Base-by-base conservation (phyloP, 2,329 filamentous ascomycete species). In the Neofusicoccum laricinum region DNA sequence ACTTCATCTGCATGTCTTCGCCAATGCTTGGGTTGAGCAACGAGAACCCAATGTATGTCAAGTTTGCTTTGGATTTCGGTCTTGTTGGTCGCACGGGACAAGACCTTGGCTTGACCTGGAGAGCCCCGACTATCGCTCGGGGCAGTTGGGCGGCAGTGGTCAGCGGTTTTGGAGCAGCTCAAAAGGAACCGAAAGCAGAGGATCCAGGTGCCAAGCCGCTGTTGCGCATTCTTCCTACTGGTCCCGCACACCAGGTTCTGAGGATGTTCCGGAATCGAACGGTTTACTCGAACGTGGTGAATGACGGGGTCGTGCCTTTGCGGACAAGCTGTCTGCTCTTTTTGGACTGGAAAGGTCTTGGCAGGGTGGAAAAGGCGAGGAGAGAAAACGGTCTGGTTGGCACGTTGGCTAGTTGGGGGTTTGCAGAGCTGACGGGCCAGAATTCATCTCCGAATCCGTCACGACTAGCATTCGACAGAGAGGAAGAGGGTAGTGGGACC, bases 321-420 rank as follows among this genome's bases (percentile, higher is more conserved):
- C 88, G 95, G 21, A 99, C 95, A 4, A 98, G 94, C 67, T 99
- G 94, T 76, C 81, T 99, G n/a, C 79, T 99, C 5, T 99, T 99
- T 72, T 81, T 99, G 1, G 95, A 99, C 74, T 99, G 95, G 95
- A 90, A 93, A 77, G 95, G 95, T 0, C 81, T 99, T 3, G 94
- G 90, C 4, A 89, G 92, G 43, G 95, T 99, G 1, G 93, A 98
- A 69, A 99, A 99, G 77, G 94, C 95, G 11, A 86, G 94, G 21
- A 83, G 95, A 74, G 94, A 96, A 74, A 96, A 93, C 66, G 94
- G 94, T 0, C 81, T 98, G 32, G 91, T 99, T 41, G 93, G 96
- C 61, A 97, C 93, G 0, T 88, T 98, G 67, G 92, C 95, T 34
- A 92, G 91, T 63, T 97, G 94, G 84, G 94, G 95, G 2, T 97